A percentile compares a stretch with the other conserved stretches of the same genome.
Conservation (phyloP, 306 rosid genomes). For the Pueraria montana region DNA sequence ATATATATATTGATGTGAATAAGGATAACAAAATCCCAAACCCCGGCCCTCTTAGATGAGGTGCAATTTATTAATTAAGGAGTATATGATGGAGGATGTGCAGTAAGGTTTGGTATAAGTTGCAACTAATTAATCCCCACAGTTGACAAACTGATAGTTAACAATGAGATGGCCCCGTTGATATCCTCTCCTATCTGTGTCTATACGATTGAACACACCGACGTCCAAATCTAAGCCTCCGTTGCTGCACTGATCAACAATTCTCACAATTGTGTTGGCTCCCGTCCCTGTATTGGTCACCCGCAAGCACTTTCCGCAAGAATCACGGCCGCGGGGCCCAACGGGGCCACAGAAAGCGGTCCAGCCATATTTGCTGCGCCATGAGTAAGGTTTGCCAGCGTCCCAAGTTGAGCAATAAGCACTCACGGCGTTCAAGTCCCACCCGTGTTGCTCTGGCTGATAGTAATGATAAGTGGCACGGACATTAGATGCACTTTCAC, state of each 20-base stretch:
- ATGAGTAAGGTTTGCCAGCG: constrained; percentile 60
- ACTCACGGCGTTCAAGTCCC: constrained; percentile 70
- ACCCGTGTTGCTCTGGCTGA: constrained; percentile 64
- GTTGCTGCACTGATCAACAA: constrained; percentile 73
- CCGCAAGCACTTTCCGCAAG: constrained; percentile 78
- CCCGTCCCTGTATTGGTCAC: constrained; percentile 69
- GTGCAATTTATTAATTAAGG: neutral
- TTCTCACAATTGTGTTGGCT: constrained; percentile 62
- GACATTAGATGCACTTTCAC: constrained; percentile 60
- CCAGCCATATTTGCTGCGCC: constrained; percentile 92
- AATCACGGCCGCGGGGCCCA: constrained; percentile 69
- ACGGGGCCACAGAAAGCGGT: constrained; percentile 85
- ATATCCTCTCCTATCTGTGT: constrained; percentile 59
- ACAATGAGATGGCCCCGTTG: constrained; percentile 67
- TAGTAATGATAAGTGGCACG: constrained; percentile 76
- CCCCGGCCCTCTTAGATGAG: neutral
- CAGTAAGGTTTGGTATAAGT: neutral
- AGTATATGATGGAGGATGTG: constrained; percentile 33
- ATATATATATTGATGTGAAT: too few species aligned
- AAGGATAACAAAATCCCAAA: too few species aligned
- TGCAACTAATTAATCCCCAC: constrained; percentile 48
- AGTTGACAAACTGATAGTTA: constrained; percentile 63
- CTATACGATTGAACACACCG: constrained; percentile 55
- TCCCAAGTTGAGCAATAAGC: constrained; percentile 90
- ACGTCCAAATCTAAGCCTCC: constrained; percentile 82